These are phyloP conservation scores for Rhizophora apiculata DNA, from an alignment of 345 rosid species.

Conservation along the genomic window DNA sequence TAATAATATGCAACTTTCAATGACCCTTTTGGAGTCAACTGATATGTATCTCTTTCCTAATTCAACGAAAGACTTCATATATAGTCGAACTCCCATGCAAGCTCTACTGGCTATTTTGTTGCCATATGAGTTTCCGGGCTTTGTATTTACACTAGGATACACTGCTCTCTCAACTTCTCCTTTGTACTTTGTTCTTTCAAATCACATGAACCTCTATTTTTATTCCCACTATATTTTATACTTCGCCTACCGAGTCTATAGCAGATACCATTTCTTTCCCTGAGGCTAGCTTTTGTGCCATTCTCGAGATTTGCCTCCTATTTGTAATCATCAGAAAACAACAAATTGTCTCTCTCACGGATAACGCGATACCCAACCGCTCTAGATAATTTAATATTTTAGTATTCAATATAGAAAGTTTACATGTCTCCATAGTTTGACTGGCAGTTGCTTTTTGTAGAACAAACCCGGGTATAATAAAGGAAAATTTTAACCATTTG, in stretches of 20 bases:
- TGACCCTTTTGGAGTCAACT: constrained; percentile 22
- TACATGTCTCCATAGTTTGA: neutral
- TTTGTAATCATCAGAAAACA: neutral
- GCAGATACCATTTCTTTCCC: constrained; percentile 23
- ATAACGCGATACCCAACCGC: too few relatives aligned
- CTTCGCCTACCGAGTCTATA: neutral
- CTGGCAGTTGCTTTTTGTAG: neutral
- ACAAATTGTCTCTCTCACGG: too few relatives aligned
- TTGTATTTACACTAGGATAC: constrained; percentile 24
- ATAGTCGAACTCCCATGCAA: constrained; percentile 41
- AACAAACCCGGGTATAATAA: neutral
- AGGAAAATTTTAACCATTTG: neutral
- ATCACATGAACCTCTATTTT: constrained; percentile 21
- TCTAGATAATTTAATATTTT: too few relatives aligned
- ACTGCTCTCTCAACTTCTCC: constrained; percentile 43
- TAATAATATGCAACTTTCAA: constrained; percentile 16
- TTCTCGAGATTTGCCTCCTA: constrained; percentile 32
- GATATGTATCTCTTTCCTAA: constrained; percentile 5
- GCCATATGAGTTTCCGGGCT: constrained; percentile 19
- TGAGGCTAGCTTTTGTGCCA: constrained; percentile 36
- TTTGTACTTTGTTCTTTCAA: constrained; percentile 28
- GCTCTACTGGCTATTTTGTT: constrained; percentile 44
- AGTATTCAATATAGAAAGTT: too few relatives aligned
- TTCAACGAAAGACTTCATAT: neutral
- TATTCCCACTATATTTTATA: neutral